phyloP scores from a whole-genome alignment of 2,329 filamentous ascomycete genomes.

The Alternaria angustiovoidea region DNA sequence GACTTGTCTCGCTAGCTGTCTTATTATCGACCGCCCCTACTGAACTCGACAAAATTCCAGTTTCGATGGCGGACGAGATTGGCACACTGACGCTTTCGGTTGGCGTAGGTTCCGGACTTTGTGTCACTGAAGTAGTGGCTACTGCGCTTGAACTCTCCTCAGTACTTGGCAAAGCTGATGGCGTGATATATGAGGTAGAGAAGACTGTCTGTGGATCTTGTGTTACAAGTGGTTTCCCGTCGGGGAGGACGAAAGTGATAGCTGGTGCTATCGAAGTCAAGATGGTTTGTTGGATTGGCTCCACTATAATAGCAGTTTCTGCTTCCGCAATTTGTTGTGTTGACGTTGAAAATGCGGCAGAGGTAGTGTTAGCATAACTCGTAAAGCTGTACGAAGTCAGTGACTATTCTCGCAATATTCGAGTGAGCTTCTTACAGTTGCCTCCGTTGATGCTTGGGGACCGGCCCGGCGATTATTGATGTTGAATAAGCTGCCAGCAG shows the following conservation, averaged over 20 bases:
- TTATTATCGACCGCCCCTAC: constrained; percentile 23
- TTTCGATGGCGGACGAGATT: constrained; percentile 7
- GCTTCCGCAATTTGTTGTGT: constrained; percentile 29
- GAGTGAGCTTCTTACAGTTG: constrained; percentile 35
- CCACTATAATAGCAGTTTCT: constrained; percentile 45
- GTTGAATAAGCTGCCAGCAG: constrained; percentile 50
- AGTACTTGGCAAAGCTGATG: constrained; percentile 24
- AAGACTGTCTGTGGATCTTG: constrained; percentile 38
- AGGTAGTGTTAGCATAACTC: constrained; percentile 37
- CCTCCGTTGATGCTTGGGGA: constrained; percentile 40
- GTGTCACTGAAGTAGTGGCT: constrained; percentile 7
- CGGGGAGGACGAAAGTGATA: constrained; percentile 44
- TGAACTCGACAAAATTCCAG: constrained; percentile 18
- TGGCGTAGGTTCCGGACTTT: constrained; percentile 14
- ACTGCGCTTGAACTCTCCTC: constrained; percentile 22
- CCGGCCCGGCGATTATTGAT: constrained; percentile 42
- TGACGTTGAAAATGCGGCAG: constrained; percentile 11
- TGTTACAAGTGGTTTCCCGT: constrained; percentile 44
- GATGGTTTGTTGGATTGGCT: constrained; percentile 42
- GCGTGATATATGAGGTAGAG: constrained; percentile 43
- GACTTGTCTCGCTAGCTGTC: constrained; percentile 23
- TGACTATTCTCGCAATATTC: not conserved
- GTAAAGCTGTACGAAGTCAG: constrained; percentile 34
- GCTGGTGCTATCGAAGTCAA: constrained; percentile 37
- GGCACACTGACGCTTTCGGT: constrained; percentile 15